Percentiles rank a stretch among this genome's conserved stretches.
Conservation (phyloP, 257 asterid species). For the Solanum sparsipilum region DNA sequence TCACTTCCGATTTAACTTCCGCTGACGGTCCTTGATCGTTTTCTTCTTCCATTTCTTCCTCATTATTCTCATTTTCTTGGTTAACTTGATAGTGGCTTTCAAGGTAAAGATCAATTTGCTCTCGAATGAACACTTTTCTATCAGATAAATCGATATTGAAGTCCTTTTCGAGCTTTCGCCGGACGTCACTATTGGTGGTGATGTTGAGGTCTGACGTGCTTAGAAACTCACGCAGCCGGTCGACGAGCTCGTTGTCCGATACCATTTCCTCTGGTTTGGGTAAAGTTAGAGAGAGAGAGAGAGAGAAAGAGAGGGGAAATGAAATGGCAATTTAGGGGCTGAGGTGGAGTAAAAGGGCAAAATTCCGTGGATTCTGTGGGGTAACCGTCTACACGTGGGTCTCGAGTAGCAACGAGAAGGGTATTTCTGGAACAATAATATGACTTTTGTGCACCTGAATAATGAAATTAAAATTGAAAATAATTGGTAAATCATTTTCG, state of each 20-base stretch:
- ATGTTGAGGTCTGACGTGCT: slow-evolving; percentile 73
- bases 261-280: slow-evolving; percentile 45
- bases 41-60: background rate
- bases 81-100: slow-evolving; percentile 29
- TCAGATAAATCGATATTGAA: slow-evolving; percentile 79
- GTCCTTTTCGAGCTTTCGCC: slow-evolving; percentile 76
- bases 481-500: background rate
- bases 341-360: slow-evolving; percentile 14
- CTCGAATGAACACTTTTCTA: slow-evolving; percentile 57
- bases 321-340: slow-evolving; percentile 2
- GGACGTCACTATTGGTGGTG: slow-evolving; percentile 55
- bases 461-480: background rate
- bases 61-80: slow-evolving; percentile 20
- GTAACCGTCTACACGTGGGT: background rate
- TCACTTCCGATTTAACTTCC: slow-evolving; percentile 1
- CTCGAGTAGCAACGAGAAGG: background rate
- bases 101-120: slow-evolving; percentile 65
- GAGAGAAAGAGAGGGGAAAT: background rate
- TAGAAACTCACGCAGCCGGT: slow-evolving; percentile 57
- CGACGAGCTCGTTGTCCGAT: slow-evolving; percentile 63
- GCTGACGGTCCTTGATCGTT: slow-evolving; percentile 7
- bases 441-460: background rate
- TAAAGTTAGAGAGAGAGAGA: background rate
- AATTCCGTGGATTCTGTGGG: background rate
- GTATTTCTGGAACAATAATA: background rate